Conservation (phyloP, 257 asterid genomes). For the Anisodus acutangulus region DNA sequence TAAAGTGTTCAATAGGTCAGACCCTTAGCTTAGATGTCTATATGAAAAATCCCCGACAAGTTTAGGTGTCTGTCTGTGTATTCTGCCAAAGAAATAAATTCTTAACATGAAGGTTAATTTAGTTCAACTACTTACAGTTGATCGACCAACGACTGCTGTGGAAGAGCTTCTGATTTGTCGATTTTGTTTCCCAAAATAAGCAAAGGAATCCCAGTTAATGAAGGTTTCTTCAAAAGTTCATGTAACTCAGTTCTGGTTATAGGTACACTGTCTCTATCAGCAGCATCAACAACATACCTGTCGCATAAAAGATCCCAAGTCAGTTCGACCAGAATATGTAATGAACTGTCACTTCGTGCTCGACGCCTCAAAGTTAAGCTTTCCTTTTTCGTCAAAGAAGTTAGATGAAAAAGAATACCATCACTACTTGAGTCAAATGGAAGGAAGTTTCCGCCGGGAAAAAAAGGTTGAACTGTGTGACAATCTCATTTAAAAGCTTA, state of each 20-base stretch:
- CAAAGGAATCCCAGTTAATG: conserved; percentile 73
- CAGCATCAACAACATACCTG: conserved; percentile 96
- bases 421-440: not conserved
- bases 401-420: not conserved
- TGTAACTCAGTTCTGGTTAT: conserved; percentile 77
- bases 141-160: conserved; percentile 69
- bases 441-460: not conserved
- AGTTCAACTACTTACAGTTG: conserved; percentile 66
- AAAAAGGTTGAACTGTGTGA: not conserved
- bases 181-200: conserved; percentile 89
- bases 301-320: not conserved
- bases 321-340: not conserved
- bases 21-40: not conserved
- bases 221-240: conserved; percentile 76
- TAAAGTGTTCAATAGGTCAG: not conserved
- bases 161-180: conserved; percentile 88
- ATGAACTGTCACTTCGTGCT: not conserved
- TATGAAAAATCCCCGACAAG: not conserved
- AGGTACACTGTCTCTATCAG: conserved; percentile 87
- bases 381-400: not conserved
- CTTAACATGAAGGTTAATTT: not conserved
- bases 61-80: not conserved
- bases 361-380: not conserved
- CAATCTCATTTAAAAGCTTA: not conserved
- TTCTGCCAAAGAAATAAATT: not conserved